phyloP scores from a whole-genome alignment of 2,329 filamentous ascomycete species.

The Cercospora sp. region DNA sequence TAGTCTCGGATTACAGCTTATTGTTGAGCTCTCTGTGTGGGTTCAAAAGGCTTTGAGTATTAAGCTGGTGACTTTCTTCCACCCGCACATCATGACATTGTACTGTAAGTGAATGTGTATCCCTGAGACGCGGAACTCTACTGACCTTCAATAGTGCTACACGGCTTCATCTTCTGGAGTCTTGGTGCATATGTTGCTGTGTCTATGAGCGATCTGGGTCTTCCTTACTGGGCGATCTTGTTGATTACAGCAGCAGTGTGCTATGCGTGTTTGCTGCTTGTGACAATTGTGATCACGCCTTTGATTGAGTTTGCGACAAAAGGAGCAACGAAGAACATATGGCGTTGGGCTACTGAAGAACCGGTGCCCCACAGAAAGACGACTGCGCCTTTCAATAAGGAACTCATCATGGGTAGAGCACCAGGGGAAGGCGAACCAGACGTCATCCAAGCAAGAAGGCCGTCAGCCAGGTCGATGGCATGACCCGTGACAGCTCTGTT shows the following conservation, averaged over 20 bases:
- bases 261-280: conserved; percentile 32
- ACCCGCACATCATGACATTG: conserved; percentile 53
- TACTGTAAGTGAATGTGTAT: conserved; percentile 37
- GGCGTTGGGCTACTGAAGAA: conserved; percentile 31
- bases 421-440: conserved; percentile 17
- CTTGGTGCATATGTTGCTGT: conserved; percentile 43
- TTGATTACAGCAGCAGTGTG: conserved; percentile 41
- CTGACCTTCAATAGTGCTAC: conserved; percentile 38
- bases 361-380: conserved; percentile 29
- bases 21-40: conserved; percentile 41
- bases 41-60: conserved; percentile 47
- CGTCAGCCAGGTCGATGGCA: neutral
- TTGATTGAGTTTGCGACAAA: conserved; percentile 29
- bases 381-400: conserved; percentile 29
- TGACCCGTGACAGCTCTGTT: neutral
- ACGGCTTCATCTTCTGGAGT: conserved; percentile 51
- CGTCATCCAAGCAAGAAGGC: conserved; percentile 2
- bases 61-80: conserved; percentile 44
- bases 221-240: conserved; percentile 41
- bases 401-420: conserved; percentile 26
- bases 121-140: neutral
- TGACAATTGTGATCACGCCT: conserved; percentile 25
- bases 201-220: conserved; percentile 34
- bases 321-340: conserved; percentile 28
- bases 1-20: conserved; percentile 37